Conservation (phyloP, 169 alveolate species). For the Plasmodium chabaudi region DNA sequence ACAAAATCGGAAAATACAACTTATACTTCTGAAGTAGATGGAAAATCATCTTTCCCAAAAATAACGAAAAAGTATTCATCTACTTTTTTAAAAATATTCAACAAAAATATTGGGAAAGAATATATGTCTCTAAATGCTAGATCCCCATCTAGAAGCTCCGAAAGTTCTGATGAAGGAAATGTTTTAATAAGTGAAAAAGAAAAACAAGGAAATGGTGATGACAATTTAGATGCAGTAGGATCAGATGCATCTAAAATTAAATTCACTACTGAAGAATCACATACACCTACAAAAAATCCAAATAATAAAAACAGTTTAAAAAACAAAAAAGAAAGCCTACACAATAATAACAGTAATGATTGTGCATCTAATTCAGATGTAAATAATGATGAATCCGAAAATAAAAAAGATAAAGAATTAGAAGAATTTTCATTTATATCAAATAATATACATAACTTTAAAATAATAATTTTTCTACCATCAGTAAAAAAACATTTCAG, state of each 20-base stretch:
- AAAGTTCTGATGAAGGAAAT: background rate
- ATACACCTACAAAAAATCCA: too few species aligned
- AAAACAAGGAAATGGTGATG: too few species aligned
- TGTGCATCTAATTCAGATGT: background rate
- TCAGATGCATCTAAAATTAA: background rate
- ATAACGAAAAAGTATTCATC: slow-evolving; percentile 42
- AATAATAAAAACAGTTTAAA: too few species aligned
- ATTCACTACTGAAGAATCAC: background rate
- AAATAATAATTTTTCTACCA: slow-evolving; percentile 54
- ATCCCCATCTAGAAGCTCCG: slow-evolving; percentile 1
- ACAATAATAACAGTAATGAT: background rate
- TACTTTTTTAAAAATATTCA: slow-evolving; percentile 36
- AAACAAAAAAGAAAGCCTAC: too few species aligned
- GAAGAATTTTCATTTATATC: slow-evolving; percentile 21
- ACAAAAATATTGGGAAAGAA: slow-evolving; percentile 22
- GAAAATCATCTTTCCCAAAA: background rate
- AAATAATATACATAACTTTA: slow-evolving; percentile 31
- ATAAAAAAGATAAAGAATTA: background rate
- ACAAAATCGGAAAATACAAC: background rate
- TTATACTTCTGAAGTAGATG: too few species aligned
- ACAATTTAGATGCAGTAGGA: too few species aligned
- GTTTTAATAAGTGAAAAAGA: background rate
- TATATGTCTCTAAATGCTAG: slow-evolving; percentile 29
- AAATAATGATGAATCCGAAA: background rate
- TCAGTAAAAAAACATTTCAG: slow-evolving; percentile 58